Evolutionary conservation across 1,284 basidiomycete genomes (phyloP), one percentile per base, ranked within the genome.

Genomic region (Neonothopanus nambi): DNA sequence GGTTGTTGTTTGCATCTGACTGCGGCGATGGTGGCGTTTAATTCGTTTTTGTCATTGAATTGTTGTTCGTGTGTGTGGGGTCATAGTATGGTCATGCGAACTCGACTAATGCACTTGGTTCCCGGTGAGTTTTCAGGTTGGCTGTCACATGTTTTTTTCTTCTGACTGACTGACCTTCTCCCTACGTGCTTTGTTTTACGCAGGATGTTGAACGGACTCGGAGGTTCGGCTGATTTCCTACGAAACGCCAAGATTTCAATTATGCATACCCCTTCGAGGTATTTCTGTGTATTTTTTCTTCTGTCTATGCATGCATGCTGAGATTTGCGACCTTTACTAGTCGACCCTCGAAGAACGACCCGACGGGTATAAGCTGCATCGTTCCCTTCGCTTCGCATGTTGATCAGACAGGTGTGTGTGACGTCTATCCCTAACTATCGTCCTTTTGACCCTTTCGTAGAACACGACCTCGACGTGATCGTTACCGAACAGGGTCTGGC

Each of bases 231-330:
- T 8, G 78, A 80, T 58, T 80, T 80, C 62, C 61, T 80, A 52
- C 66, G 78, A 21, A 80, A 79, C 58, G 78, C 78, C 13, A 78
- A 78, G 59, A 61, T 79, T 44, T 76, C 73, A 1, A 77, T 79
- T 52, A 78, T 80, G 75, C 78, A 80, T 61, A 78, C 77, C 0
- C 78, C 78, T n/a, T 76, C 74, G 2, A 70, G 67, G 68, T 72
- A 47, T 23, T 64, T 61, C 37, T 12, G 26, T 36, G 21, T 30
- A 23, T 35, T 36, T 20, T 37, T 44, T n/a, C 17, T 30, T 41
- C 20, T 30, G 35, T 18, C 20, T 20, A 9, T 18, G 12, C 6
- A 17, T 33, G 26, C n/a, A 33, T 48, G 23, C 35, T 53, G 3
- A 40, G 21, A 37, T 21, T 42, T 35, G 23, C 18, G 23, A n/a